A percentile compares a stretch with the other conserved stretches of the same genome.
Conservation (phyloP, 2,329 filamentous ascomycete species). For the Microcyclospora tardicrescens region DNA sequence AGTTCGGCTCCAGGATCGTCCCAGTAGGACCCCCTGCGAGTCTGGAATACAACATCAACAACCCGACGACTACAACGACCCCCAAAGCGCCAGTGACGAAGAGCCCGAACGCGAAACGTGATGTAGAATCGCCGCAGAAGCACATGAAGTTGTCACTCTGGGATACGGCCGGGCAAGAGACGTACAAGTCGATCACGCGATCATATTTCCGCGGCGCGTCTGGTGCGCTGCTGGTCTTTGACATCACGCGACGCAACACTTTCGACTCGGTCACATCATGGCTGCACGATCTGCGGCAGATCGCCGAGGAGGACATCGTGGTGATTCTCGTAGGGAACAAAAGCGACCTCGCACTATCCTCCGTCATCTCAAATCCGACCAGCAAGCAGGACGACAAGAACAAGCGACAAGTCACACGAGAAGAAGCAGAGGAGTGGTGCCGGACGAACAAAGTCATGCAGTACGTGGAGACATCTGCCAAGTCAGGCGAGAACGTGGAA, state of each 20-base stretch:
- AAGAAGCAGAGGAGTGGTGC: constrained; percentile 88
- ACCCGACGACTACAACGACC: constrained; percentile 24
- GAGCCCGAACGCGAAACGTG: constrained; percentile 19
- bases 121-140: constrained; percentile 39
- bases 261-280: constrained; percentile 84
- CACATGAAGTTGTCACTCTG: constrained; percentile 91
- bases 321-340: constrained; percentile 95
- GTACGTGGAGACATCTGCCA: constrained; percentile 93
- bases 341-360: constrained; percentile 55
- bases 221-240: constrained; percentile 78
- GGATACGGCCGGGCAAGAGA: constrained; percentile 95
- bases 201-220: constrained; percentile 81
- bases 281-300: constrained; percentile 86
- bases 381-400: constrained; percentile 32
- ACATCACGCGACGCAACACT: constrained; percentile 74
- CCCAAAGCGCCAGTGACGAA: constrained; percentile 3
- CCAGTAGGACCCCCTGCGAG: constrained; percentile 75
- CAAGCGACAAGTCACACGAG: constrained; percentile 63
- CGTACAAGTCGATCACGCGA: constrained; percentile 89
- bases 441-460: constrained; percentile 70
- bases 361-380: constrained; percentile 19
- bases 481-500: constrained; percentile 89
- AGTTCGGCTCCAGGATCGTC: constrained; percentile 87
- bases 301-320: constrained; percentile 90
- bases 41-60: constrained; percentile 42